Conservation (phyloP, 2,329 filamentous ascomycete genomes). For the Trichoderma endophyticum region DNA sequence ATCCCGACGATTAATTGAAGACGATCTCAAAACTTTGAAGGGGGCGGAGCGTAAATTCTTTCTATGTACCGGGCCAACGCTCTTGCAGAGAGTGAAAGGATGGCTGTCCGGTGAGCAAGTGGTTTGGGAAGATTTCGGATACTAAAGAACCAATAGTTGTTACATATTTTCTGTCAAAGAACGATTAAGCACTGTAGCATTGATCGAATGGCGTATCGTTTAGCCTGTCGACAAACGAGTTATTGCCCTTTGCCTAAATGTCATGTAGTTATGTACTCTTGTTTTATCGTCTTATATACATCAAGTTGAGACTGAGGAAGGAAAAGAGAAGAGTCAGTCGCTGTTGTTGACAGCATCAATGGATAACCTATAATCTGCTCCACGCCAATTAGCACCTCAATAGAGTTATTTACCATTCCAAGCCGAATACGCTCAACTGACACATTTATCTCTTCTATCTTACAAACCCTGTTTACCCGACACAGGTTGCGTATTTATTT, state of each 20-base stretch:
- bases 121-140: slow-evolving; percentile 59
- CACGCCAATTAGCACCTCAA: background rate
- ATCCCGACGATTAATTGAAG: slow-evolving; percentile 37
- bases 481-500: background rate
- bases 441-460: background rate
- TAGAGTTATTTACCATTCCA: no score
- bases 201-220: background rate
- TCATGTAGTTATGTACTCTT: background rate
- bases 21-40: slow-evolving; percentile 42
- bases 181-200: background rate
- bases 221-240: background rate
- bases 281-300: background rate
- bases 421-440: background rate
- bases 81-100: slow-evolving; percentile 43
- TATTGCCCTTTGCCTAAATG: background rate
- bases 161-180: no score
- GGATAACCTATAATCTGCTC: background rate
- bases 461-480: background rate
- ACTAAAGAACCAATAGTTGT: slow-evolving; percentile 34
- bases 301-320: background rate
- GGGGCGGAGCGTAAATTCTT: slow-evolving; percentile 47
- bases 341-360: background rate
- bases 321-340: background rate
- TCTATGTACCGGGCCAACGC: slow-evolving; percentile 45
- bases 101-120: slow-evolving; percentile 56